Conservation (phyloP, 1,284 basidiomycete species). For the Fomitiporia mediterranea region DNA sequence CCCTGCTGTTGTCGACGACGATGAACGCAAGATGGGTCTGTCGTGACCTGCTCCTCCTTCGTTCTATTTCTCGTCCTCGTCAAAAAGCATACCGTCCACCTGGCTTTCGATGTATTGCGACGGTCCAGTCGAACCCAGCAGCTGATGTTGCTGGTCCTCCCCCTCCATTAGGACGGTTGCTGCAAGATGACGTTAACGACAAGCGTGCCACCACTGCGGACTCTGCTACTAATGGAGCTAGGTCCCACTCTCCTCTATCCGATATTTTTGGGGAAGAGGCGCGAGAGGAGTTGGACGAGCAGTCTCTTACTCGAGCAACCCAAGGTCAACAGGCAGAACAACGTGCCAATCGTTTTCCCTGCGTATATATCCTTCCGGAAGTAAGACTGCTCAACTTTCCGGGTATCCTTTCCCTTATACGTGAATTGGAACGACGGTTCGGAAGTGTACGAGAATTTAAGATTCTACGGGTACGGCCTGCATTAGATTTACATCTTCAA, state of each 20-base stretch:
- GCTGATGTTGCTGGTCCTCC: neutral
- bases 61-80: neutral
- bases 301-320: too few relatives aligned
- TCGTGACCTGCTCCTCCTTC: neutral
- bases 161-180: neutral
- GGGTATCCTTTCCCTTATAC: slow-evolving; percentile 9
- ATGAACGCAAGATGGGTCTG: slow-evolving; percentile 1
- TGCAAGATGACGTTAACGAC: too few relatives aligned
- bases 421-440: slow-evolving; percentile 13
- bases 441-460: slow-evolving; percentile 10
- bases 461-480: neutral
- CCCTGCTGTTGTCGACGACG: neutral
- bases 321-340: too few relatives aligned
- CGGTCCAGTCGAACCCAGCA: neutral
- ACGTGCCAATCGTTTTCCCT: neutral
- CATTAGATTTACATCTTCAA: too few relatives aligned
- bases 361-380: neutral
- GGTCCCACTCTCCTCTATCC: too few relatives aligned
- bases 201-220: too few relatives aligned
- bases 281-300: too few relatives aligned
- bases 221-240: too few relatives aligned
- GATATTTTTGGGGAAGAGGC: too few relatives aligned
- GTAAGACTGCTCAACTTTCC: neutral
- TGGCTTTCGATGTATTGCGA: neutral
- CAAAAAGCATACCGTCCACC: too few relatives aligned